phyloP scores from a whole-genome alignment of 2,329 filamentous ascomycete species.

The Penicillium sp. region DNA sequence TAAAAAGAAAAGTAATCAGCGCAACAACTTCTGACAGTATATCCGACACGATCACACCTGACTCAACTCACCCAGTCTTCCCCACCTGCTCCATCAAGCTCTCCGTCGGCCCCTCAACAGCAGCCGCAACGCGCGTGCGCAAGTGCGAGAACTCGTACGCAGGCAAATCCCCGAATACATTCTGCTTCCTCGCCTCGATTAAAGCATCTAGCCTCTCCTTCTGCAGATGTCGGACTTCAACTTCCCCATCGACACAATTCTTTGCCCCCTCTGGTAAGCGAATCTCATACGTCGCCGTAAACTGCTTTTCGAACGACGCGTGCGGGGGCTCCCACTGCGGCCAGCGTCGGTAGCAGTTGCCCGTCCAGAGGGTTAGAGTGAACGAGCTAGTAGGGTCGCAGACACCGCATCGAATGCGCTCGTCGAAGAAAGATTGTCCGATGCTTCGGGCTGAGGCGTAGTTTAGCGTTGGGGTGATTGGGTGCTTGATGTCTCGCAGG shows the following conservation, averaged over 20 bases:
- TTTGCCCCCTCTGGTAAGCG: no score
- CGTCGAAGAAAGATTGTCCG: background rate
- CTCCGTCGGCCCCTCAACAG: background rate
- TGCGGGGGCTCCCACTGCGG: background rate
- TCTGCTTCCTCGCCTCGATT: no score
- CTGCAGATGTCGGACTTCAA: background rate
- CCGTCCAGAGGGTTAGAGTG: background rate
- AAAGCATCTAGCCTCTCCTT: background rate
- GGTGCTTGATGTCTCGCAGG: background rate
- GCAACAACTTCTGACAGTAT: no score
- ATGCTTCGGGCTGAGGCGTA: background rate
- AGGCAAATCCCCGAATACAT: no score
- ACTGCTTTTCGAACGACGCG: background rate
- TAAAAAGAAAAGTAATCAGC: no score
- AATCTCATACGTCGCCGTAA: background rate
- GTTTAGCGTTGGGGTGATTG: background rate
- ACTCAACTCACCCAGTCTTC: no score
- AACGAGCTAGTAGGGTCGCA: background rate
- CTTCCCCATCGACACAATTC: background rate
- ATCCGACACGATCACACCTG: no score
- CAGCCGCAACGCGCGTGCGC: background rate
- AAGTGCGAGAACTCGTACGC: background rate
- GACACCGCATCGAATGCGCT: background rate
- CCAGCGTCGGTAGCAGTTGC: background rate
- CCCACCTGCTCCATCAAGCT: background rate